Evolutionary conservation across 306 rosid species (phyloP).

Genomic region (Calophaca sinica): DNA sequence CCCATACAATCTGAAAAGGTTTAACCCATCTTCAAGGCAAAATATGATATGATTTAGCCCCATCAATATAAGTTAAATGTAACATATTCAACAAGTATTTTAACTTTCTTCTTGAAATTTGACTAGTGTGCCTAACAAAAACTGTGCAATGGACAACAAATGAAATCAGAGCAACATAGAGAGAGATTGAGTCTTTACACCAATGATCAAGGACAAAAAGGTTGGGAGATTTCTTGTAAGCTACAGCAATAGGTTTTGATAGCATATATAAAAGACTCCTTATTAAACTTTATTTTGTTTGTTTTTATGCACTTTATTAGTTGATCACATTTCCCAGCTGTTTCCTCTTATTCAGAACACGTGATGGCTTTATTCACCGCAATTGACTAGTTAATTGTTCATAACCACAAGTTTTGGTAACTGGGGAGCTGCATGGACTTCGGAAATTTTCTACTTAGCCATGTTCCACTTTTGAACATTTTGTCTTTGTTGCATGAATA

Average conservation of each 20-base stretch:
- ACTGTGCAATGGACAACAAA: conserved; percentile 29
- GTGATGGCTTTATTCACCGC: conserved; percentile 19
- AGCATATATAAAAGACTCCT: not conserved
- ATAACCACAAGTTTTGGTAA: conserved; percentile 32
- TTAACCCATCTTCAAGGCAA: not conserved
- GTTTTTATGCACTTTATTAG: conserved; percentile 43
- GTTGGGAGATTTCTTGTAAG: conserved; percentile 24
- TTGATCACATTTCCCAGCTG: conserved; percentile 30
- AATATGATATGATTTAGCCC: not conserved
- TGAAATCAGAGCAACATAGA: not conserved
- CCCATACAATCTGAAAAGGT: no score
- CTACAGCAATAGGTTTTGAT: not conserved
- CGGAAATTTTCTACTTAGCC: not conserved
- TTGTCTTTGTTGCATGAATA: conserved; percentile 23
- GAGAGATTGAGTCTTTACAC: not conserved
- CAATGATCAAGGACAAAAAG: conserved; percentile 19
- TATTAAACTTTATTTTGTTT: not conserved
- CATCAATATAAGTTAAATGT: not conserved
- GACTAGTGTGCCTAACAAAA: conserved; percentile 36
- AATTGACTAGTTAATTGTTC: conserved; percentile 31
- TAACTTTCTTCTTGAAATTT: conserved; percentile 29
- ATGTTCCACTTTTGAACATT: conserved; percentile 4
- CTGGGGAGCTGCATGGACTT: not conserved
- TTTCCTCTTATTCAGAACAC: conserved; percentile 42
- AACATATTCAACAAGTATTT: not conserved